Evolutionary conservation across 1,139 yeast species (phyloP).

Genomic region (Diutina mesorugosa): DNA sequence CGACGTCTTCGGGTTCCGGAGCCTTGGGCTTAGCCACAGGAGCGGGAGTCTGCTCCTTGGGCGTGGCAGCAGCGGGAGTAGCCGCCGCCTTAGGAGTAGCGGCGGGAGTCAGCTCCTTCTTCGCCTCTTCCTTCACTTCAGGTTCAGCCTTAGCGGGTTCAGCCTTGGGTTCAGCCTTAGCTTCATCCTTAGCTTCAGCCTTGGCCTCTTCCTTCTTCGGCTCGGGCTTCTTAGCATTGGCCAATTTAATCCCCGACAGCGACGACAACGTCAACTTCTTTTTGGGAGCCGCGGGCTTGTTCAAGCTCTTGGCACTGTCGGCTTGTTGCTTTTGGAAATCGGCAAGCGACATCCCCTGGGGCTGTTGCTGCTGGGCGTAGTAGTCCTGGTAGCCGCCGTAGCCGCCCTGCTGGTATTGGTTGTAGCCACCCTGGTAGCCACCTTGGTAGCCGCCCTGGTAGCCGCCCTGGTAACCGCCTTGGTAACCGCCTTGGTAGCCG

Average conservation of each 20-base stretch:
- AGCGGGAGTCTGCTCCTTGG: slow-evolving; percentile 12
- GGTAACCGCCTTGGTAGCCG: slow-evolving; percentile 8
- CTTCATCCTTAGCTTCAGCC: slow-evolving; percentile 12
- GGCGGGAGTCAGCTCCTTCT: not conserved
- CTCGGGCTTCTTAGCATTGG: slow-evolving; percentile 25
- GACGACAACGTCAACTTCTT: slow-evolving; percentile 53
- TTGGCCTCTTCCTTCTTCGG: slow-evolving; percentile 10
- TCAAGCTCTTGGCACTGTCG: slow-evolving; percentile 23
- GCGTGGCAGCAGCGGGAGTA: slow-evolving; percentile 2
- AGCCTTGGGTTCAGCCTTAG: slow-evolving; percentile 3
- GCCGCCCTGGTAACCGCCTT: slow-evolving; percentile 9
- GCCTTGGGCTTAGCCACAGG: not conserved
- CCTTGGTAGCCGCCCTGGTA: slow-evolving; percentile 14
- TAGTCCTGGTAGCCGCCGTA: slow-evolving; percentile 10
- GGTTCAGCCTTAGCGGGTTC: slow-evolving; percentile 3
- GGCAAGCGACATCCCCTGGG: slow-evolving; percentile 73
- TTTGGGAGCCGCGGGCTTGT: slow-evolving; percentile 32
- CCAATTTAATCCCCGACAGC: slow-evolving; percentile 56
- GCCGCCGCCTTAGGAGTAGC: not conserved
- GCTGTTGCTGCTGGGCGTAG: slow-evolving; percentile 12
- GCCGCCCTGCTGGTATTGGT: slow-evolving; percentile 8
- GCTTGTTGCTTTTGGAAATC: slow-evolving; percentile 71
- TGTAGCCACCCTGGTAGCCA: slow-evolving; percentile 12
- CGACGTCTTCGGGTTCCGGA: slow-evolving; percentile 63
- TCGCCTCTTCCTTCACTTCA: not conserved